Conservation (phyloP, 2,329 filamentous ascomycete species). For the Colletotrichum noveboracense region DNA sequence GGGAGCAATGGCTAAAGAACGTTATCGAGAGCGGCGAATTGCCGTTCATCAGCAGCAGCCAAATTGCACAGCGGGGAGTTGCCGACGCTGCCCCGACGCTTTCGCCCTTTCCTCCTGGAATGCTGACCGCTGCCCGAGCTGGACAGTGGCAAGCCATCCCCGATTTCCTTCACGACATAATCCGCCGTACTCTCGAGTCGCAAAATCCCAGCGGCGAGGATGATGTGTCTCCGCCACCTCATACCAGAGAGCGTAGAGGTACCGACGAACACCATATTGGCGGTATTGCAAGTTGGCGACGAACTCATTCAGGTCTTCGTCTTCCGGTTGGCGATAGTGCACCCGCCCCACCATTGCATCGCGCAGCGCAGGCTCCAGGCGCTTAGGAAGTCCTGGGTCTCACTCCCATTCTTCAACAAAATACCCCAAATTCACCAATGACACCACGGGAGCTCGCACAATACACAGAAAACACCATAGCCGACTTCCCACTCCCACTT, state of each 20-base stretch:
- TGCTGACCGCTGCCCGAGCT: conserved; percentile 59
- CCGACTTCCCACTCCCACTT: neutral
- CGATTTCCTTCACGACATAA: conserved; percentile 57
- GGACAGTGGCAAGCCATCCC: conserved; percentile 65
- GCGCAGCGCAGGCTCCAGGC: conserved; percentile 34
- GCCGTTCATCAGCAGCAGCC: conserved; percentile 47
- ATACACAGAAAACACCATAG: neutral
- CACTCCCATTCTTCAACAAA: neutral
- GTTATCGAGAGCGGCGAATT: conserved; percentile 68
- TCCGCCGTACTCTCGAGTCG: conserved; percentile 51
- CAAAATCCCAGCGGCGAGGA: conserved; percentile 31
- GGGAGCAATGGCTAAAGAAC: conserved; percentile 78
- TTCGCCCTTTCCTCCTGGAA: conserved; percentile 52
- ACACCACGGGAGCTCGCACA: neutral
- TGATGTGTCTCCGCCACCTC: neutral
- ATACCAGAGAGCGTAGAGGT: conserved; percentile 8
- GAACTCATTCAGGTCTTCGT: conserved; percentile 40
- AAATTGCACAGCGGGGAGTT: conserved; percentile 40
- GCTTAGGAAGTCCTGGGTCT: conserved; percentile 25
- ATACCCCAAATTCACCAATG: neutral
- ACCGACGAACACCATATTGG: conserved; percentile 13
- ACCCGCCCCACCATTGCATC: conserved; percentile 25
- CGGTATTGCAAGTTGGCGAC: conserved; percentile 21
- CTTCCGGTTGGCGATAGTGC: conserved; percentile 40
- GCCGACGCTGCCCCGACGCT: conserved; percentile 37